Evolutionary conservation across 495 filamentous ascomycete genomes (phyloP).

Genomic region (Xylaria sp.): DNA sequence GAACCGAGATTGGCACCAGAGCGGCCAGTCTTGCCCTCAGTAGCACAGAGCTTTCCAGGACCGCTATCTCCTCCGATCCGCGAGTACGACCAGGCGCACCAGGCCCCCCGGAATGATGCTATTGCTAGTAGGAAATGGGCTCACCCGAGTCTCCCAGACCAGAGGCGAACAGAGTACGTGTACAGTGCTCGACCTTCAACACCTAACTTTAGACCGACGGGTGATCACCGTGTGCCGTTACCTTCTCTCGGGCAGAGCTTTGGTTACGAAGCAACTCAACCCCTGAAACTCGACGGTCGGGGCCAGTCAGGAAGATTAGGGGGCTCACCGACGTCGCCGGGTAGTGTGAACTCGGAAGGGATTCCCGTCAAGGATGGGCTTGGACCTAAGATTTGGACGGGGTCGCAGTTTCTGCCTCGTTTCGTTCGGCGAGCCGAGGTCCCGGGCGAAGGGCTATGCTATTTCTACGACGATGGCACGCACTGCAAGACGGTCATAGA

Average conservation of each 20-base stretch:
- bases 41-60: slow-evolving; percentile 50
- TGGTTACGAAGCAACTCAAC: slow-evolving; percentile 34
- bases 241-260: slow-evolving; percentile 37
- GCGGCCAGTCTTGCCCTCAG: slow-evolving; percentile 47
- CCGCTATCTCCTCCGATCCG: slow-evolving; percentile 48
- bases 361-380: slow-evolving; percentile 59
- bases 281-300: slow-evolving; percentile 32
- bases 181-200: slow-evolving; percentile 39
- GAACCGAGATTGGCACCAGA: slow-evolving; percentile 48
- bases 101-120: slow-evolving; percentile 32
- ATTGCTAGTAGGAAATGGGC: slow-evolving; percentile 33
- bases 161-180: slow-evolving; percentile 41
- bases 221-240: slow-evolving; percentile 35
- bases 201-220: slow-evolving; percentile 34
- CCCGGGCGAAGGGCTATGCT: slow-evolving; percentile 81
- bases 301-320: slow-evolving; percentile 34
- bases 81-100: slow-evolving; percentile 42
- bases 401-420: slow-evolving; percentile 65
- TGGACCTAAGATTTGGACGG: slow-evolving; percentile 67
- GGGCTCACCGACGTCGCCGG: slow-evolving; percentile 50
- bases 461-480: slow-evolving; percentile 86
- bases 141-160: slow-evolving; percentile 37
- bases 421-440: slow-evolving; percentile 66
- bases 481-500: slow-evolving; percentile 85
- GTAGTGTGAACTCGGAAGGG: slow-evolving; percentile 49